Evolutionary conservation across 1,139 yeast species (phyloP).

Genomic region (Wickerhamomyces sp.): DNA sequence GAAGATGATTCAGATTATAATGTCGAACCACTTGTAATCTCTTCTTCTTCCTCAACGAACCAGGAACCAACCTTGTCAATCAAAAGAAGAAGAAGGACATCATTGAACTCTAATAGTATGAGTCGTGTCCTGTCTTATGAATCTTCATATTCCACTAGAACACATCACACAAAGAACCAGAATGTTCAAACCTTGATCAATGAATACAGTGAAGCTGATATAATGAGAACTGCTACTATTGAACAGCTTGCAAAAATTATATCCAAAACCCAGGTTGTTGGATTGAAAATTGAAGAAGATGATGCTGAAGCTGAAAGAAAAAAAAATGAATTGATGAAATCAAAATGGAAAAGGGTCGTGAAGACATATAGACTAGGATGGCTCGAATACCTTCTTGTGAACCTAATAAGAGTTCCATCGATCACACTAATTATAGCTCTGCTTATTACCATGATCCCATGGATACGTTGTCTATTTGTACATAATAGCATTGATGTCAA

Average conservation of each 20-base stretch:
- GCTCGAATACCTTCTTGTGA: slow-evolving; percentile 34
- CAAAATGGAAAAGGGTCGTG: slow-evolving; percentile 22
- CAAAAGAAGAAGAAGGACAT: slow-evolving; percentile 4
- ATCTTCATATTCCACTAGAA: slow-evolving; percentile 19
- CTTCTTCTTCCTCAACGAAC: not conserved
- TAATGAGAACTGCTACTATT: slow-evolving; percentile 10
- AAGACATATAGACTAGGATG: slow-evolving; percentile 30
- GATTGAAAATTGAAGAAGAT: slow-evolving; percentile 8
- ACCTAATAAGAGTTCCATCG: slow-evolving; percentile 69
- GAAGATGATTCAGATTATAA: slow-evolving; percentile 1
- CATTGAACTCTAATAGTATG: slow-evolving; percentile 4
- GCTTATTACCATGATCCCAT: slow-evolving; percentile 76
- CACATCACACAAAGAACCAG: slow-evolving; percentile 39
- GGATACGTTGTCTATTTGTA: slow-evolving; percentile 78
- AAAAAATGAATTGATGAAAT: not conserved
- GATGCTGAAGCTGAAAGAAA: slow-evolving; percentile 4
- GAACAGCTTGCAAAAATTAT: slow-evolving; percentile 14
- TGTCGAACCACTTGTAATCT: slow-evolving; percentile 3
- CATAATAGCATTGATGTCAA: slow-evolving; percentile 36
- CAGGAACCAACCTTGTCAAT: not conserved
- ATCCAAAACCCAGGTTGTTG: slow-evolving; percentile 18
- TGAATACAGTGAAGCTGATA: slow-evolving; percentile 49
- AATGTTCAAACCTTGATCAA: slow-evolving; percentile 49
- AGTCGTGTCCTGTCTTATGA: slow-evolving; percentile 9
- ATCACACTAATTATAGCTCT: slow-evolving; percentile 58